Conservation (phyloP, 768 basidiomycete genomes). For the Boletus rubroflammeus region DNA sequence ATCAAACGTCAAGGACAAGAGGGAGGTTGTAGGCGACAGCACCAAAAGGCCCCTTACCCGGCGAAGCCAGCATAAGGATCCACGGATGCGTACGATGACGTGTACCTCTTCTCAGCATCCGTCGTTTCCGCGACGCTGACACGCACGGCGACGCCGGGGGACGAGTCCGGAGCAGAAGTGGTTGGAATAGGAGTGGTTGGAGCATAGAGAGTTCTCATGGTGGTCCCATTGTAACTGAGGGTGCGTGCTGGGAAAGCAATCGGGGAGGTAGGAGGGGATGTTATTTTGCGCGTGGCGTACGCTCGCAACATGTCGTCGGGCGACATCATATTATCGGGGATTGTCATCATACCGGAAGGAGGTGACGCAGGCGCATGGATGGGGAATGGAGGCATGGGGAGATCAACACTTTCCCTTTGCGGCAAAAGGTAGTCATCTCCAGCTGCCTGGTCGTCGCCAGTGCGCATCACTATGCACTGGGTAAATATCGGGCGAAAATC, state of each 20-base stretch:
- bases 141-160: neutral
- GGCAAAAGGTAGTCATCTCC: slow-evolving; percentile 48
- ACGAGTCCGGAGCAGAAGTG: slow-evolving; percentile 8
- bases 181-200: slow-evolving; percentile 19
- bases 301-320: slow-evolving; percentile 79
- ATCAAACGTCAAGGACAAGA: neutral
- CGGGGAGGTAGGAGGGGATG: slow-evolving; percentile 32
- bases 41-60: slow-evolving; percentile 5
- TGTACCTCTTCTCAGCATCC: slow-evolving; percentile 23
- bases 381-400: slow-evolving; percentile 35
- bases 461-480: slow-evolving; percentile 64
- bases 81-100: slow-evolving; percentile 22
- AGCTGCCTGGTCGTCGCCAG: slow-evolving; percentile 34
- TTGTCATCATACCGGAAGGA: slow-evolving; percentile 36
- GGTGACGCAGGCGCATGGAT: slow-evolving; percentile 34
- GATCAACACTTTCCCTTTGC: slow-evolving; percentile 17
- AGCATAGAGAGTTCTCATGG: slow-evolving; percentile 30
- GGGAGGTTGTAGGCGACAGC: neutral
- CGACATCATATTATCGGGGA: slow-evolving; percentile 43
- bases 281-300: slow-evolving; percentile 51
- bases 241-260: slow-evolving; percentile 29
- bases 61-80: slow-evolving; percentile 22
- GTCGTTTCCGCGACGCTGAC: slow-evolving; percentile 8
- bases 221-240: slow-evolving; percentile 22
- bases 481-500: slow-evolving; percentile 4